A percentile compares a stretch with the other conserved stretches of the same genome.
Evolutionary conservation across 495 filamentous ascomycete species (phyloP).

Genomic region (Ramalina intermedia): DNA sequence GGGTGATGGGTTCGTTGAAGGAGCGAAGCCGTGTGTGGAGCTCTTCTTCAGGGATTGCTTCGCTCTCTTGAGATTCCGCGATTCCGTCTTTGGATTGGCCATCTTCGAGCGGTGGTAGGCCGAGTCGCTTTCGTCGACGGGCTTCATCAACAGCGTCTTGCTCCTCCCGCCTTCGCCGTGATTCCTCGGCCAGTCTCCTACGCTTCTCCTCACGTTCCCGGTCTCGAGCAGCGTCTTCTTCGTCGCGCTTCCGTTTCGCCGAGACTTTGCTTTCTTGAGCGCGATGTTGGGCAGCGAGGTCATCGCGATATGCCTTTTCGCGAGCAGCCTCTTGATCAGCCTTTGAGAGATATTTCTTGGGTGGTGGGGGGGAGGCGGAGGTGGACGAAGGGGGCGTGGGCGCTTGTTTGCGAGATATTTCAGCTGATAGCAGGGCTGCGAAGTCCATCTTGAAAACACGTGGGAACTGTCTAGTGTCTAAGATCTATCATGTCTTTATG

Average conservation of each 20-base stretch:
- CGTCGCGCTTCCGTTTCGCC: constrained; percentile 80
- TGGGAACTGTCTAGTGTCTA: too few species aligned
- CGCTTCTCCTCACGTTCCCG: constrained; percentile 66
- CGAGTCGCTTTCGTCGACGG: constrained; percentile 39
- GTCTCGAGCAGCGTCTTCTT: constrained; percentile 59
- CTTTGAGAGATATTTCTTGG: not conserved
- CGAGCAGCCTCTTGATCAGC: constrained; percentile 59
- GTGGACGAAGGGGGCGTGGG: constrained; percentile 16
- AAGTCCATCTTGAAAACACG: constrained; percentile 59
- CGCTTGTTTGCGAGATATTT: constrained; percentile 63
- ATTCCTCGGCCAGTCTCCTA: constrained; percentile 66
- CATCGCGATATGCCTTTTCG: constrained; percentile 67
- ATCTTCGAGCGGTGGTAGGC: constrained; percentile 58
- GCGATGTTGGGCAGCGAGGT: constrained; percentile 54
- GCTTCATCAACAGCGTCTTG: constrained; percentile 45
- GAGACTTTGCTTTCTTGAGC: constrained; percentile 50
- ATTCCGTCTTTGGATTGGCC: constrained; percentile 21
- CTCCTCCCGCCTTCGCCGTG: constrained; percentile 49
- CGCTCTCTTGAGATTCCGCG: constrained; percentile 27
- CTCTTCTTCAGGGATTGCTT: constrained; percentile 59
- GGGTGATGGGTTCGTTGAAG: constrained; percentile 51
- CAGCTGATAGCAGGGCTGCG: constrained; percentile 74
- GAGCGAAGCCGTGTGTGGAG: constrained; percentile 51
- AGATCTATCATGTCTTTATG: too few species aligned
- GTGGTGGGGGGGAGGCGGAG: constrained; percentile 19